Evolutionary conservation across 345 rosid species (phyloP).

Genomic region (Populus euphratica): DNA sequence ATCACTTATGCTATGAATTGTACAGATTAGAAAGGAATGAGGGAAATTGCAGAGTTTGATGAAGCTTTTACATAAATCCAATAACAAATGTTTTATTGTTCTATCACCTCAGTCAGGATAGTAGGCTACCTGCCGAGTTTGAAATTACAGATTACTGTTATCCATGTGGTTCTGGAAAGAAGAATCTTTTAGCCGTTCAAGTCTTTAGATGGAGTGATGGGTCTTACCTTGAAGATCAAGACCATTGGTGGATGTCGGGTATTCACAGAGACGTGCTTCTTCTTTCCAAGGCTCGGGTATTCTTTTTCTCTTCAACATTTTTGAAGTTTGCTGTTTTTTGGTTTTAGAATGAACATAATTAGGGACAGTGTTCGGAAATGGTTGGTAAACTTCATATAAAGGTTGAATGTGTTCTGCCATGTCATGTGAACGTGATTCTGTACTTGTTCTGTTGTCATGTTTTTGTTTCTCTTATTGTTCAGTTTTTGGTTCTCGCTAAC

Average conservation of each 20-base stretch:
- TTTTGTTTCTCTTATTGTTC: no score
- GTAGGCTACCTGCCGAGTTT: slow-evolving; percentile 96
- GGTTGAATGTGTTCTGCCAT: no score
- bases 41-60: not conserved
- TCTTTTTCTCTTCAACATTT: not conserved
- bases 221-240: slow-evolving; percentile 99
- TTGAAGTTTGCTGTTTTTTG: not conserved
- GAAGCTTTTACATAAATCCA: not conserved
- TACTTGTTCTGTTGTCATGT: no score
- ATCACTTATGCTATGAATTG: not conserved
- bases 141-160: slow-evolving; percentile 88
- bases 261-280: slow-evolving; percentile 95
- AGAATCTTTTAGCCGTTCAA: slow-evolving; percentile 89
- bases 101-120: slow-evolving; percentile 75
- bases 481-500: no score
- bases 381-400: no score
- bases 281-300: slow-evolving; percentile 93
- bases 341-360: not conserved
- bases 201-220: slow-evolving; percentile 99
- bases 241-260: slow-evolving; percentile 99
- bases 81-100: slow-evolving; percentile 23
- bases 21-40: not conserved
- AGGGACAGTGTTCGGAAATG: not conserved
- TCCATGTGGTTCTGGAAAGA: slow-evolving; percentile 64
- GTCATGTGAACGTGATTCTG: no score